phyloP scores from a whole-genome alignment of 768 basidiomycete species.

The Sporobolomyces phaffii region DNA sequence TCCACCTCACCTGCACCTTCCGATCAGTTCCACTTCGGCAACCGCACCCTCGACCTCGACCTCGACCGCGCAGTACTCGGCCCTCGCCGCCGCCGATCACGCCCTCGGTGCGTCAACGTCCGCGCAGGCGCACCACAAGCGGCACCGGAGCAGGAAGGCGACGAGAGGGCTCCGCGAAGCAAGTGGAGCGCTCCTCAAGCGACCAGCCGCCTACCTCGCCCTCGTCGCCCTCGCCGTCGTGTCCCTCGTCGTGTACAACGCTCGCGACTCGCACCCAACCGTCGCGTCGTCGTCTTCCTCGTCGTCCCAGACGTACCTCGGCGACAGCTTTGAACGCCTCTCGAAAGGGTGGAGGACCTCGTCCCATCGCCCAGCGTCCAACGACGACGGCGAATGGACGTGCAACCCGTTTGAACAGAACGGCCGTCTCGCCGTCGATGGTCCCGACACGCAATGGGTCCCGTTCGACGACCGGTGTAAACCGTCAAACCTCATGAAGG shows the following conservation, averaged over 20 bases:
- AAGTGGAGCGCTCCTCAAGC: not conserved
- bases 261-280: not conserved
- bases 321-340: conserved; percentile 10
- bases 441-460: conserved; percentile 13
- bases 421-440: conserved; percentile 28
- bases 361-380: not conserved
- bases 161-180: not conserved
- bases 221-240: not conserved
- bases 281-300: not conserved
- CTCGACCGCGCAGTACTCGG: not conserved
- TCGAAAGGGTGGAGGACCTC: conserved; percentile 4
- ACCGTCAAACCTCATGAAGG: conserved; percentile 20
- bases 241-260: not conserved
- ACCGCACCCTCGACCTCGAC: not conserved
- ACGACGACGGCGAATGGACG: conserved; percentile 14
- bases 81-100: not conserved
- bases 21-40: no score
- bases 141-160: not conserved
- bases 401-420: conserved; percentile 34
- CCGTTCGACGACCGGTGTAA: conserved; percentile 24
- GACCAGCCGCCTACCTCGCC: conserved; percentile 14
- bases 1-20: no score
- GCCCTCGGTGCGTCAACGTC: not conserved
- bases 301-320: not conserved
- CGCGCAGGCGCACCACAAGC: not conserved